Base-by-base conservation (phyloP, 192 early-diverging fungal genomes). In the Backusella liffmaniae region DNA sequence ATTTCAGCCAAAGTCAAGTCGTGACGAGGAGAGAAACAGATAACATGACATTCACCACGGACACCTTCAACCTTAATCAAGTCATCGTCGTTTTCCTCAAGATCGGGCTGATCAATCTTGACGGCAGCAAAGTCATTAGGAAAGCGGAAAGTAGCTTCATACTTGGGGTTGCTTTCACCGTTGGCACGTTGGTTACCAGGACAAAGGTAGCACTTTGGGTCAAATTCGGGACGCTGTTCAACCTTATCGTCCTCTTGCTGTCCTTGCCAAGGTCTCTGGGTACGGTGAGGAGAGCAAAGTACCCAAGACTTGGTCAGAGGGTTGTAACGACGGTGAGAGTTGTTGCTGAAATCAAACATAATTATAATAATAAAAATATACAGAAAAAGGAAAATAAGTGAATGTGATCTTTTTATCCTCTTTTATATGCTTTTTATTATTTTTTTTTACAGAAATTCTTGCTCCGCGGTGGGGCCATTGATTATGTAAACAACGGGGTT, bases 91-190 rank as follows among this genome's bases (percentile, higher is more conserved):
- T 49, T 59, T 5, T 72, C 62, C 18, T 66, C 46, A 70, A 76
- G 84, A 42, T 80, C 74, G 13, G 90, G 90, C 69, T 95, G 92
- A 9, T 86, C 73, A 7, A 73, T 78, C 34, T 88, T 89, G 7
- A 98, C 90, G 5, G 97, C 96, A 0, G 96, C 92, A 79, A 95
- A 99, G 83, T 99, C 97, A 81, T 99, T 99, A 66, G 87, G 74
- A 80, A 99, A 99, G 49, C 94, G 86, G 82, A 87, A 95, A 18
- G 96, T 96, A n/a, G 86, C 69, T 18, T 79, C 74, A 81, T 97
- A 99, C 3, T 86, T 77, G 10, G 93, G 93, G 83, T 99, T 99
- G 5, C 67, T 46, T 15, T 86, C 88, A 29, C 90, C 94, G 42
- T 87, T 88, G 7, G 91, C 88, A 4, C 97, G 90, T 12, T 66